phyloP scores from a whole-genome alignment of 108 stramenopile species.

The Cyclotella sp. region DNA sequence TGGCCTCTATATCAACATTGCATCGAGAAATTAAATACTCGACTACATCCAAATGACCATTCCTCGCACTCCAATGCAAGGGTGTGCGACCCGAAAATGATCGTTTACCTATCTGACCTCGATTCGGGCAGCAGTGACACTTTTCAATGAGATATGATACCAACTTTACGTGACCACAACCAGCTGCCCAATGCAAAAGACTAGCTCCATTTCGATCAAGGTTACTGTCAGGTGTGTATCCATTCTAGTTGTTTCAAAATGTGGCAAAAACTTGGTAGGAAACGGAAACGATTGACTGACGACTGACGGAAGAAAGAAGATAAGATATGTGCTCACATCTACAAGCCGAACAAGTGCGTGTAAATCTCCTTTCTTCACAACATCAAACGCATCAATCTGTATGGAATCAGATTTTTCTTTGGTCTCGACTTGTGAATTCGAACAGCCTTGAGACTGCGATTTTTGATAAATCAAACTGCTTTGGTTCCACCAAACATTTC shows the following conservation, averaged over 20 bases:
- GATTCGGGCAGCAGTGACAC: slow-evolving; percentile 65
- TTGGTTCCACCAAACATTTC: neutral
- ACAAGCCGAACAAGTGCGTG: slow-evolving; percentile 28
- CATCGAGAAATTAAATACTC: slow-evolving; percentile 59
- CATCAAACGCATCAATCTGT: slow-evolving; percentile 36
- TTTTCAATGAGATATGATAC: slow-evolving; percentile 66
- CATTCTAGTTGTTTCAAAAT: neutral
- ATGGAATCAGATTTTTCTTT: neutral
- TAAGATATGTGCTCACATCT: slow-evolving; percentile 26
- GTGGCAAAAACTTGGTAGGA: no score
- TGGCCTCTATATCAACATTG: slow-evolving; percentile 65
- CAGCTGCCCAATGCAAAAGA: slow-evolving; percentile 80
- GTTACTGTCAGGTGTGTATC: slow-evolving; percentile 23
- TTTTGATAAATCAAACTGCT: neutral
- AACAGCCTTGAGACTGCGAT: neutral
- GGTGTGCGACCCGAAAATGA: slow-evolving; percentile 84
- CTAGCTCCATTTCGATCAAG: slow-evolving; percentile 76
- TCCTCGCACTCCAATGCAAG: slow-evolving; percentile 87
- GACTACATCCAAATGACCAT: slow-evolving; percentile 77
- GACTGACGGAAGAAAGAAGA: neutral
- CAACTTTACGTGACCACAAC: slow-evolving; percentile 67
- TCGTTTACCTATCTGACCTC: slow-evolving; percentile 68
- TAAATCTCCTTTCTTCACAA: slow-evolving; percentile 46
- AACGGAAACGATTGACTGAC: no score
- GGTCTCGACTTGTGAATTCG: neutral